These are phyloP conservation scores for Globisporangium paddicum DNA, from an alignment of 352 stramenopile species.

Conservation along the genomic window DNA sequence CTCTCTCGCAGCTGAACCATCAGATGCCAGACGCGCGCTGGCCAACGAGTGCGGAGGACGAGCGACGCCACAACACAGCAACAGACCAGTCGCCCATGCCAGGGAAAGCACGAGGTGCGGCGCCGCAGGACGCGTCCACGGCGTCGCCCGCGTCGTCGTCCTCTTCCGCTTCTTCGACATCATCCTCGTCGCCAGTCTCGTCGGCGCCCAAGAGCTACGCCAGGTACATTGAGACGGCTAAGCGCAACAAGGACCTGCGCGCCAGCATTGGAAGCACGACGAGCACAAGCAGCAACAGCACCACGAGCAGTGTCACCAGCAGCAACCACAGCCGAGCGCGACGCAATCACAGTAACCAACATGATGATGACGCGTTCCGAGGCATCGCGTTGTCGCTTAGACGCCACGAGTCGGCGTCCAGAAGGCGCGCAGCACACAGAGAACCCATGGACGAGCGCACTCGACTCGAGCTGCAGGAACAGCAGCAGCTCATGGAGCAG, in stretches of 20 bases:
- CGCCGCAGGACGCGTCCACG: background rate
- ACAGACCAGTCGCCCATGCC: constrained; percentile 2
- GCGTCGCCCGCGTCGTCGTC: constrained; percentile 1
- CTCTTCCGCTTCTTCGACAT: background rate
- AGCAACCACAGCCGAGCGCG: background rate
- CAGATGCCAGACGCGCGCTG: background rate
- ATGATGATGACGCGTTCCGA: constrained; percentile 5
- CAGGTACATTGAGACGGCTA: constrained; percentile 9
- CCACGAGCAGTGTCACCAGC: constrained; percentile 6
- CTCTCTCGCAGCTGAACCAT: background rate
- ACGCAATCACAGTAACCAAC: background rate
- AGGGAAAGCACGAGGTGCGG: background rate
- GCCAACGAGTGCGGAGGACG: background rate
- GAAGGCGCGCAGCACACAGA: constrained; percentile 3
- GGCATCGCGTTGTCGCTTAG: constrained; percentile 9
- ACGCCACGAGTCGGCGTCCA: constrained; percentile 16
- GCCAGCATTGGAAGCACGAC: constrained; percentile 11
- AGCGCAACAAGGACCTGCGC: constrained; percentile 10
- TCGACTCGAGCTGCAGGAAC: background rate
- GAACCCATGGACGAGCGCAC: background rate
- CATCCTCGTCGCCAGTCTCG: background rate
- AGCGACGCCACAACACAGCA: background rate
- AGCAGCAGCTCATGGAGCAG: constrained; percentile 4
- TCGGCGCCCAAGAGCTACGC: constrained; percentile 1
- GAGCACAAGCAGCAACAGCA: constrained; percentile 18